These are phyloP conservation scores for Lactifluus pinguis DNA, from an alignment of 768 basidiomycete genomes.

Conservation along the genomic window DNA sequence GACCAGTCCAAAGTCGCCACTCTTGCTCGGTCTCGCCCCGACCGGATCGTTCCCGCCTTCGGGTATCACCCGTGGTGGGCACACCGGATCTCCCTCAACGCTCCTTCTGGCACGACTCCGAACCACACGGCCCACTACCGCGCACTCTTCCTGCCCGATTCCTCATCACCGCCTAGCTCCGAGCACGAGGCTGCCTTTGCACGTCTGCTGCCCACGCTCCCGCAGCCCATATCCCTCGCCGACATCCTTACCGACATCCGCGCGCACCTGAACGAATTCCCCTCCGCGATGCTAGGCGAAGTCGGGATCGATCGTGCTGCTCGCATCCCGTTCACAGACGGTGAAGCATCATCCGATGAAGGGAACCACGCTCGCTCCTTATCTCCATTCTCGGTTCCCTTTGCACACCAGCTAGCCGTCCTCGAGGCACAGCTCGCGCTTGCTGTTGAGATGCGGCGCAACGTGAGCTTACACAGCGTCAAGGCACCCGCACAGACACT, in stretches of 20 bases:
- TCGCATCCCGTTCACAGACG: slow-evolving; percentile 50
- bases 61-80: slow-evolving; percentile 96
- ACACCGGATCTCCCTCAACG: slow-evolving; percentile 54
- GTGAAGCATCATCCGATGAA: slow-evolving; percentile 14
- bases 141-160: slow-evolving; percentile 46
- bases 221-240: slow-evolving; percentile 57
- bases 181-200: slow-evolving; percentile 38
- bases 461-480: slow-evolving; percentile 84
- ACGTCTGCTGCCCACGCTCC: slow-evolving; percentile 53
- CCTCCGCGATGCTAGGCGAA: slow-evolving; percentile 82
- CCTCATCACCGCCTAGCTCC: slow-evolving; percentile 19
- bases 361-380: slow-evolving; percentile 38
- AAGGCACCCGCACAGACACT: slow-evolving; percentile 62
- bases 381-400: slow-evolving; percentile 69
- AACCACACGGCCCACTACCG: slow-evolving; percentile 57
- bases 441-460: slow-evolving; percentile 70
- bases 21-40: slow-evolving; percentile 51
- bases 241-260: slow-evolving; percentile 55
- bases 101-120: slow-evolving; percentile 29
- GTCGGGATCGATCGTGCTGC: slow-evolving; percentile 83
- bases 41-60: slow-evolving; percentile 78
- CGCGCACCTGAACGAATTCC: slow-evolving; percentile 47
- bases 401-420: slow-evolving; percentile 74
- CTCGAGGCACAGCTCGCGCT: slow-evolving; percentile 77
- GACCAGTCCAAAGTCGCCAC: slow-evolving; percentile 69